Evolutionary conservation across 1,284 basidiomycete species (phyloP), one percentile per base, ranked within the genome.

Genomic region (Heliocybe sulcata): DNA sequence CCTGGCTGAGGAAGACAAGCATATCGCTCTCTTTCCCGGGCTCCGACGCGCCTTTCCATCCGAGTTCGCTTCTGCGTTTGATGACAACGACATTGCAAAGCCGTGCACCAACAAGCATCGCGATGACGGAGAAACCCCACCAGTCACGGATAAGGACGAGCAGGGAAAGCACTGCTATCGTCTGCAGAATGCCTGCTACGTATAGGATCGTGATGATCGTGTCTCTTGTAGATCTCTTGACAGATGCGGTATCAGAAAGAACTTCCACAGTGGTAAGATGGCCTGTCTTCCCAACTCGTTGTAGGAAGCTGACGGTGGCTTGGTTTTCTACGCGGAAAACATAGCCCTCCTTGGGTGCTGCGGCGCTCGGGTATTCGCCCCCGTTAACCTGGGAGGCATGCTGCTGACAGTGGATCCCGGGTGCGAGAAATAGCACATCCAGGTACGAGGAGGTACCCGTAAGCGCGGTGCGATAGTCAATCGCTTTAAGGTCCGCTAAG

Each of bases 251-350:
- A 4, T 45, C 42, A 6, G n/a, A 45, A 45, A 16, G 42, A 25
- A 16, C n/a, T 19, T 6, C 42, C 42, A 57, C 53, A 23, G 38
- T 57, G 42, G 52, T 51, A 11, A 59, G 54, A 25, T 54, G 52
- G 1, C 56, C 58, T 14, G 56, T 26, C 23, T 50, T 19, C 4
- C 56, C 53, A 52, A 59, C 31, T 26, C 35, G 12, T 45, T 55
- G 54, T 26, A 59, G 45, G 45, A 47, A 59, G 25, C 38, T 55
- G 26, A 59, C 56, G 9, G 54, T 57, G 9, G 54, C 58, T 16
- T 35, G 58, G 45, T 59, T 59, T 20, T 59, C 58, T 19, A 59
- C 42, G 11, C 58, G 58, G 31, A 57, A 59, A 16, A 59, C 56
- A 51, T 57, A 53, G 23, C 56, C 58, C 10, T 27, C 55, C 35